Evolutionary conservation across 139 green algal species (phyloP).

Genomic region (Pleodorina starrii): DNA sequence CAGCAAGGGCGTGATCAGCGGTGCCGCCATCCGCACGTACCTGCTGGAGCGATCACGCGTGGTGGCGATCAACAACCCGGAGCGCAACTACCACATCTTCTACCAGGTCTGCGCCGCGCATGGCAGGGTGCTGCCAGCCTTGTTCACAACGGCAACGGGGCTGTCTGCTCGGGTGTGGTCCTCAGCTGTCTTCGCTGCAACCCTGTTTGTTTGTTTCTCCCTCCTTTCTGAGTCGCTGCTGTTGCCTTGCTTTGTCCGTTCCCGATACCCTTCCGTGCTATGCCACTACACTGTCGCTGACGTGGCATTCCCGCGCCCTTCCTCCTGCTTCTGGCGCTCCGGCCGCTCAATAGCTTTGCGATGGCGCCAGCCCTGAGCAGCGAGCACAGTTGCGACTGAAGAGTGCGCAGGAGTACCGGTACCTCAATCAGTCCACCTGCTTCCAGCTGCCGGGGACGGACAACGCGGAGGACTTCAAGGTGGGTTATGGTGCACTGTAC

Average conservation of each 20-base stretch:
- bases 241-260: neutral
- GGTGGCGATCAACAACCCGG: conserved; percentile 93
- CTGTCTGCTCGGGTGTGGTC: too few species aligned
- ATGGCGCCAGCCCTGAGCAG: conserved; percentile 86
- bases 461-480: conserved; percentile 94
- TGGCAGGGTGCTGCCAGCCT: neutral
- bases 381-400: conserved; percentile 74
- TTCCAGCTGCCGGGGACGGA: conserved; percentile 86
- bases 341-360: conserved; percentile 82
- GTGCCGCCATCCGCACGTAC: conserved; percentile 96
- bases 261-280: too few species aligned
- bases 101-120: conserved; percentile 95
- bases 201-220: too few species aligned
- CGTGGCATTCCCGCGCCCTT: neutral
- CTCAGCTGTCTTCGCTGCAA: too few species aligned
- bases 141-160: too few species aligned
- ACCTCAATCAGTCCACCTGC: conserved; percentile 93
- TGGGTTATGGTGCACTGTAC: too few species aligned
- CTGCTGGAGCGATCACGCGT: conserved; percentile 97
- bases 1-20: conserved; percentile 83
- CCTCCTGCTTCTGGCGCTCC: neutral
- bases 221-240: too few species aligned
- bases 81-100: conserved; percentile 99
- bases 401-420: conserved; percentile 82
- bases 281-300: neutral